phyloP scores from a whole-genome alignment of 1,139 yeast genomes.

The Zygoascus hellenicus region DNA sequence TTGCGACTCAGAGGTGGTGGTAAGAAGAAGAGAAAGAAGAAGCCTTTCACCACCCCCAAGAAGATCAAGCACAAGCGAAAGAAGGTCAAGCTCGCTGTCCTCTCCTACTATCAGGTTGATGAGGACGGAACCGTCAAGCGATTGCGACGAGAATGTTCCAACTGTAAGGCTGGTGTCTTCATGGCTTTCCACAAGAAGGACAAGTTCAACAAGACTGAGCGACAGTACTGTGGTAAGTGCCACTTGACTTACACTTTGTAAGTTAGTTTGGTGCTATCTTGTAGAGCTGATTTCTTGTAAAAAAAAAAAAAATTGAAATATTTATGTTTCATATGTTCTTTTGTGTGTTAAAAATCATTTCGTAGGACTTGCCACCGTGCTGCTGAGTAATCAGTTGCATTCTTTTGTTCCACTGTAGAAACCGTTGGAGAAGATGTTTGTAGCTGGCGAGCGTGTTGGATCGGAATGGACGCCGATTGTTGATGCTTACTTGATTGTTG shows the following conservation, averaged over 20 bases:
- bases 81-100: constrained; percentile 66
- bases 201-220: constrained; percentile 92
- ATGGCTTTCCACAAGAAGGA: constrained; percentile 94
- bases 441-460: too few species aligned
- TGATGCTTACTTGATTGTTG: too few species aligned
- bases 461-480: too few species aligned
- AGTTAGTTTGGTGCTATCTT: background rate
- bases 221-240: constrained; percentile 99
- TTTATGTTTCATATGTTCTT: too few species aligned
- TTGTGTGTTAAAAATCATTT: too few species aligned
- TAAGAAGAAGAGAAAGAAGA: constrained; percentile 99
- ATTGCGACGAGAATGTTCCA: constrained; percentile 98
- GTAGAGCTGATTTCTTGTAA: too few species aligned
- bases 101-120: constrained; percentile 99
- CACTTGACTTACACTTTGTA: constrained; percentile 66
- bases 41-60: constrained; percentile 99
- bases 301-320: too few species aligned
- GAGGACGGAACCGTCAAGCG: constrained; percentile 98
- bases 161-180: constrained; percentile 98
- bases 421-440: too few species aligned
- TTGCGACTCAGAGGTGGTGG: constrained; percentile 99
- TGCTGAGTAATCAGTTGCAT: too few species aligned
- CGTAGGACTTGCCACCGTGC: too few species aligned
- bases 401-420: too few species aligned
- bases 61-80: constrained; percentile 22